Conservation (phyloP, 1,284 basidiomycete species). For the Naganishia liquefaciens region DNA sequence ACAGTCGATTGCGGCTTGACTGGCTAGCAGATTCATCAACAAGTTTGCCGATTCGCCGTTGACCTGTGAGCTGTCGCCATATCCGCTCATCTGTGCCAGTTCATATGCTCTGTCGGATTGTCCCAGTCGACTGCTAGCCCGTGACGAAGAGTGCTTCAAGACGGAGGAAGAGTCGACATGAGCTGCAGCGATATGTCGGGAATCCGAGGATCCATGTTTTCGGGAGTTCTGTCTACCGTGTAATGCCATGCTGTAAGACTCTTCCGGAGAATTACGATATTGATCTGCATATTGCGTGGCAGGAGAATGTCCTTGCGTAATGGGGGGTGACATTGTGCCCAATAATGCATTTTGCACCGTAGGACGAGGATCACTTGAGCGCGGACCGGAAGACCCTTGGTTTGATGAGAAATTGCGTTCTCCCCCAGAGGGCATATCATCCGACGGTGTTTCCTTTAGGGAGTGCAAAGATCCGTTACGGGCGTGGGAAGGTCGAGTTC, state of each 20-base stretch:
- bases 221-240: neutral
- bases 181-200: neutral
- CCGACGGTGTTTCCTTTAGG: neutral
- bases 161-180: constrained; percentile 3
- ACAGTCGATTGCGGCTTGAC: constrained; percentile 74
- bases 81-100: neutral
- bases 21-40: constrained; percentile 76
- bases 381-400: neutral
- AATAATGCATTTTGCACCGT: constrained; percentile 7
- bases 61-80: constrained; percentile 3
- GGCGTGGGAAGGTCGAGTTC: constrained; percentile 15
- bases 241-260: neutral
- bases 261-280: neutral
- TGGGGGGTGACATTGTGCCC: constrained; percentile 23
- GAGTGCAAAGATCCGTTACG: neutral
- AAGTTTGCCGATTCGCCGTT: constrained; percentile 59
- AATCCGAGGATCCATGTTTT: neutral
- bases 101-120: neutral
- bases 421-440: neutral
- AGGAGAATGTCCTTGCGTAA: constrained; percentile 19
- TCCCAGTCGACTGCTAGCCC: constrained; percentile 25
- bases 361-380: constrained; percentile 1
- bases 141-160: constrained; percentile 14
- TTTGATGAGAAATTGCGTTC: neutral
- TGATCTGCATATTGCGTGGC: neutral